Base-by-base conservation (phyloP, 1,139 yeast species). In the Saccharomyces hybrid region DNA sequence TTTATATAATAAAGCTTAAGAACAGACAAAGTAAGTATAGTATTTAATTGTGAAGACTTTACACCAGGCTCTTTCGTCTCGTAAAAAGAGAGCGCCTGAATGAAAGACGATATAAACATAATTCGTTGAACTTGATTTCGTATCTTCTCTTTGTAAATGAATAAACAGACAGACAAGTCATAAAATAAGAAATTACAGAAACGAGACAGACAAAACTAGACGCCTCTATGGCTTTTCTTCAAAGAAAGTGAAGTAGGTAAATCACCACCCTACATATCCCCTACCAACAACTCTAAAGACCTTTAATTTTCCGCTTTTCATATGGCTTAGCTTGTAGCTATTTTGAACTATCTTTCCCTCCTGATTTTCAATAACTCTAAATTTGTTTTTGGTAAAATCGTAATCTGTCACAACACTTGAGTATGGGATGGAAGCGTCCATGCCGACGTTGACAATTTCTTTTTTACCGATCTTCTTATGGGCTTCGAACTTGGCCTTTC, bases 221-320 rank as follows among this genome's bases (percentile, higher is more conserved):
- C 4, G 23, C 23, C 23, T 20, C 23, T 20, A 20, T 20, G 23
- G 23, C 23, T 20, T 20, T 20, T 4, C 42, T 14, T 14, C 23
- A 16, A 20, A 20, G 23, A 20, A 20, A 20, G 23, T 20, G 23
- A 20, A 29, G 3, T 46, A 34, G 27, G 4, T 25, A 11, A 16
- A 38, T 56, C 65, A 73, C 93, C 93, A 86, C 5, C 82, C 83
- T 48, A 85, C 76, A 62, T 76, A 81, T 46, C 77, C 79, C 55
- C 86, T 78, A 4, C 84, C 85, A 34, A 85, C 79, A 14, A 79
- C 79, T 65, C 98, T 80, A 70, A 84, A 91, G 2, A 89, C 88
- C 60, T 89, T 79, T 20, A 93, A 74, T 63, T 83, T 84, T 3
- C 99, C 99, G 56, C 81, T 76, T 68, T 81, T 84, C 78, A 93